A percentile compares a stretch with the other conserved stretches of the same genome.
phyloP scores from a whole-genome alignment of 1,284 basidiomycete species.

The Trichosporon sp. region DNA sequence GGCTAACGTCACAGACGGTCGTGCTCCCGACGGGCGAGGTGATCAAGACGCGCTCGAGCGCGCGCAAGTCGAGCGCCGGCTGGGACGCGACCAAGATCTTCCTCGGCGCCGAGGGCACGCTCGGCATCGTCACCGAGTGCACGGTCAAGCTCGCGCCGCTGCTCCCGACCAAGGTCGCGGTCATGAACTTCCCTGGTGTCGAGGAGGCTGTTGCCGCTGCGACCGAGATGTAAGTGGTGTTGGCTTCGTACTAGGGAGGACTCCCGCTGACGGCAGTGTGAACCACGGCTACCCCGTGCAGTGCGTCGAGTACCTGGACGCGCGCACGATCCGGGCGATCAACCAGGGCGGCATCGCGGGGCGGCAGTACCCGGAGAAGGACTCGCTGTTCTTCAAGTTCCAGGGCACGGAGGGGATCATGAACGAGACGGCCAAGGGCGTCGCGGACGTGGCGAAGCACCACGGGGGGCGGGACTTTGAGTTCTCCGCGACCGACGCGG shows the following conservation, averaged over 20 bases:
- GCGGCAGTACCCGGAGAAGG: slow-evolving; percentile 63
- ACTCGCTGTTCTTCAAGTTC: slow-evolving; percentile 82
- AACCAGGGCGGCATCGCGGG: slow-evolving; percentile 59
- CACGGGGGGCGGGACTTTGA: slow-evolving; percentile 68
- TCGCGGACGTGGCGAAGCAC: slow-evolving; percentile 52
- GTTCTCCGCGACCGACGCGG: slow-evolving; percentile 62
- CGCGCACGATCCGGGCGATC: slow-evolving; percentile 64
- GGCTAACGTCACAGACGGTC: slow-evolving; percentile 57
- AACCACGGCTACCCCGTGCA: slow-evolving; percentile 41
- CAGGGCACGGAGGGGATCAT: slow-evolving; percentile 55
- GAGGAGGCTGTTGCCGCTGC: slow-evolving; percentile 63
- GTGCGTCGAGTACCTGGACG: slow-evolving; percentile 75
- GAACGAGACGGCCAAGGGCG: slow-evolving; percentile 7
- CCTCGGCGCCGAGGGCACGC: slow-evolving; percentile 88
- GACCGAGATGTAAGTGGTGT: slow-evolving; percentile 46
- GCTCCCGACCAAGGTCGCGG: slow-evolving; percentile 62
- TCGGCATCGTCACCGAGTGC: slow-evolving; percentile 88
- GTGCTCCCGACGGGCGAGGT: slow-evolving; percentile 86
- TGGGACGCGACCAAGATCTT: slow-evolving; percentile 88
- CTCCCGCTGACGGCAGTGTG: slow-evolving; percentile 9
- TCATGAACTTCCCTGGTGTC: slow-evolving; percentile 54
- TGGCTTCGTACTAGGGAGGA: no score
- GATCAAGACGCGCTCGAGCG: slow-evolving; percentile 81
- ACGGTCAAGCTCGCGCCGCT: slow-evolving; percentile 75
- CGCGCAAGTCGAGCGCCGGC: slow-evolving; percentile 83